Conservation (phyloP, 495 filamentous ascomycete species). For the Xylaria intraflava region DNA sequence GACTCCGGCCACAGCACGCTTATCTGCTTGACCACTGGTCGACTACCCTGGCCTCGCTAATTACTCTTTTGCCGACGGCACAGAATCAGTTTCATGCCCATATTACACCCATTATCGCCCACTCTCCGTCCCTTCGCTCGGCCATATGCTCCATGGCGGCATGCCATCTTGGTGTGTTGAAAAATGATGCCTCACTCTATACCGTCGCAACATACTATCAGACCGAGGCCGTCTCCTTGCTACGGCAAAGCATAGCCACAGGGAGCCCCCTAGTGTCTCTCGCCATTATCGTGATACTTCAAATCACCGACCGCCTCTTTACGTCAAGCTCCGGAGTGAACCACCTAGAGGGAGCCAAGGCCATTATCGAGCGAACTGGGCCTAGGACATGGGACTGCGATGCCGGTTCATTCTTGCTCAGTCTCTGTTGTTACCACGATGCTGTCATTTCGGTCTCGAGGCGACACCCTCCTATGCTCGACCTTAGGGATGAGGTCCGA, state of each 20-base stretch:
- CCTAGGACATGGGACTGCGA: conserved; percentile 13
- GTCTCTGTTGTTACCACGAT: conserved; percentile 24
- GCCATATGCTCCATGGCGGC: conserved; percentile 25
- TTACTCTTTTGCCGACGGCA: conserved; percentile 20
- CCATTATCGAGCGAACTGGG: conserved; percentile 15
- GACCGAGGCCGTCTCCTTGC: conserved; percentile 15
- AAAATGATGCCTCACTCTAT: conserved; percentile 16
- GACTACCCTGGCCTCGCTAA: conserved; percentile 19
- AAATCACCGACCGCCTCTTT: conserved; percentile 24
- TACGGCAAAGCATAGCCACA: conserved; percentile 17
- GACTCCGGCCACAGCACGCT: not conserved
- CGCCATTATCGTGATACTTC: conserved; percentile 23
- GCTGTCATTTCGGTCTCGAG: conserved; percentile 22
- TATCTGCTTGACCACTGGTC: conserved; percentile 28
- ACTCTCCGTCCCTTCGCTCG: conserved; percentile 20
- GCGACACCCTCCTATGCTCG: conserved; percentile 18
- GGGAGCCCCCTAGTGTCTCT: conserved; percentile 22
- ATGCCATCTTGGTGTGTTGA: conserved; percentile 20
- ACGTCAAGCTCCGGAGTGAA: conserved; percentile 23
- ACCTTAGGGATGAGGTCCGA: conserved; percentile 10
- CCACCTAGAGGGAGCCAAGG: conserved; percentile 25
- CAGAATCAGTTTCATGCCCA: conserved; percentile 23
- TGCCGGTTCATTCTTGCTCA: conserved; percentile 19
- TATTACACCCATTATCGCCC: conserved; percentile 22
- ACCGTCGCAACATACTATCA: conserved; percentile 19